Evolutionary conservation across 176 grass and related monocot species (phyloP).

Genomic region (Avena atlantica): DNA sequence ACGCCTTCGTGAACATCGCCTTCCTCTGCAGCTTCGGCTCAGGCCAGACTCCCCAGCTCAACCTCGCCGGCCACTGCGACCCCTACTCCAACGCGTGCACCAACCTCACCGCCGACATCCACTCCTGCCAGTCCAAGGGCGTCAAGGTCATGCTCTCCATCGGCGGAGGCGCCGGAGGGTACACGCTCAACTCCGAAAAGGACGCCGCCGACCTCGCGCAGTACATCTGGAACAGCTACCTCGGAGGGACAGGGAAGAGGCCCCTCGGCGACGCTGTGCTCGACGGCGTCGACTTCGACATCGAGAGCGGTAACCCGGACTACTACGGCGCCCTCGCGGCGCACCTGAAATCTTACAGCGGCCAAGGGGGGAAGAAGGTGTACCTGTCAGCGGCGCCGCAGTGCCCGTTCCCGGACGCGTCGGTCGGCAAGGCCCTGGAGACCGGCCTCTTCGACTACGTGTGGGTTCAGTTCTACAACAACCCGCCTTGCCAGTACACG

Average conservation of each 20-base stretch:
- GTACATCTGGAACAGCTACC: slow-evolving; percentile 72
- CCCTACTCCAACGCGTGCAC: slow-evolving; percentile 58
- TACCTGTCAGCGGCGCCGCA: too few species aligned
- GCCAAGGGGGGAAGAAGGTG: slow-evolving; percentile 22
- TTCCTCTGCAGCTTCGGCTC: slow-evolving; percentile 75
- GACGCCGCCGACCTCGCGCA: slow-evolving; percentile 51
- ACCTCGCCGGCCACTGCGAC: slow-evolving; percentile 71
- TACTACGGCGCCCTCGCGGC: slow-evolving; percentile 63
- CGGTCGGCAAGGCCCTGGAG: not conserved
- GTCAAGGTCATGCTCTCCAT: slow-evolving; percentile 79
- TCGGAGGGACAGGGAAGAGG: slow-evolving; percentile 44
- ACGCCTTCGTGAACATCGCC: slow-evolving; percentile 57
- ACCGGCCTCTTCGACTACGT: too few species aligned
- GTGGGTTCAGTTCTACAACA: too few species aligned
- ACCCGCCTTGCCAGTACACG: too few species aligned
- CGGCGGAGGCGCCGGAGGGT: slow-evolving; percentile 58
- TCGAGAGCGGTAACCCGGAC: slow-evolving; percentile 51
- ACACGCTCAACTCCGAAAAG: slow-evolving; percentile 47
- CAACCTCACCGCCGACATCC: slow-evolving; percentile 57
- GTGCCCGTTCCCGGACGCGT: too few species aligned
- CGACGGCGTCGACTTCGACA: slow-evolving; percentile 78
- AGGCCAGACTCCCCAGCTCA: slow-evolving; percentile 52
- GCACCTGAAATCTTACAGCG: slow-evolving; percentile 46
- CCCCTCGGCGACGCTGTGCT: slow-evolving; percentile 59
- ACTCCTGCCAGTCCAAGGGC: slow-evolving; percentile 50